phyloP scores from a whole-genome alignment of 75 land plant genomes.

The Selaginella moellendorffii region DNA sequence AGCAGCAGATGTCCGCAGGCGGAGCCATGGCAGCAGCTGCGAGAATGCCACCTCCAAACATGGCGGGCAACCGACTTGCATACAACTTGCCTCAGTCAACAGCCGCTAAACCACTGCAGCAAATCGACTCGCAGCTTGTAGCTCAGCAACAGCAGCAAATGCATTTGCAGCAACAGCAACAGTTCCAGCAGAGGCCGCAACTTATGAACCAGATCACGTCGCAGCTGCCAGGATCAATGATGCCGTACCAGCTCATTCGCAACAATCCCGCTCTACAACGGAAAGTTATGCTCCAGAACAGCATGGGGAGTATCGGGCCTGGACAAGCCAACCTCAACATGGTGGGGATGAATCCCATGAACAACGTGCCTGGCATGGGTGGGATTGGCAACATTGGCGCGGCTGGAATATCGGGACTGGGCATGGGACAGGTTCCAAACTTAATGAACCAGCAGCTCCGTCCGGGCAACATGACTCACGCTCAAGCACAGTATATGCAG shows the following conservation, averaged over 20 bases:
- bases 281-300: not conserved
- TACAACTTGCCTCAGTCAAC: constrained; percentile 22
- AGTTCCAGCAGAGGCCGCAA: constrained; percentile 3
- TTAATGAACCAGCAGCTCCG: not conserved
- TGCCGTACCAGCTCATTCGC: not conserved
- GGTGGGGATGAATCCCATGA: not conserved
- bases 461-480: not conserved
- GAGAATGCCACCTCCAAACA: constrained; percentile 42
- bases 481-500: no score
- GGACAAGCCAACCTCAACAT: no score
- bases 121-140: constrained; percentile 23
- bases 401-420: not conserved
- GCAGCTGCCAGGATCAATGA: no score
- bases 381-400: not conserved
- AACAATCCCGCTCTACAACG: not conserved
- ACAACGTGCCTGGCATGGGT: not conserved
- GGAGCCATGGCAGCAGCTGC: constrained; percentile 24
- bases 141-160: not conserved
- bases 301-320: not conserved
- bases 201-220: constrained; percentile 15
- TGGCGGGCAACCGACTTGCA: not conserved
- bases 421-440: not conserved
- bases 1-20: constrained; percentile 19
- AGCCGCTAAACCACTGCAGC: constrained; percentile 31
- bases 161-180: not conserved